phyloP scores from a whole-genome alignment of 2,329 filamentous ascomycete genomes.

The Escovopsis weberi region DNA sequence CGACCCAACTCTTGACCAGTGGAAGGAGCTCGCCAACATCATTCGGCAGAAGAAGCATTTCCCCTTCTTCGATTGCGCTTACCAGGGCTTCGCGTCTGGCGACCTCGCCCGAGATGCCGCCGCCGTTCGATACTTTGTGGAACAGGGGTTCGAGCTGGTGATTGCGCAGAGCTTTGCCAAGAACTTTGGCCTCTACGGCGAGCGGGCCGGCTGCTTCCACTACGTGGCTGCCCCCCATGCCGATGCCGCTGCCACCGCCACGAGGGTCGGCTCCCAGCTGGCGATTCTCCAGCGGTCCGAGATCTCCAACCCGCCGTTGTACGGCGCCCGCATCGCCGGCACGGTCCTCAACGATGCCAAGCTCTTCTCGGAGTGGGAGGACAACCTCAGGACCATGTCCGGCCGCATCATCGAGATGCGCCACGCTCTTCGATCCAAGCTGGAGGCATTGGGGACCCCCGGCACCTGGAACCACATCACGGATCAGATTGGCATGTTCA shows the following conservation, averaged over 20 bases:
- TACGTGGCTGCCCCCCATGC: conserved; percentile 61
- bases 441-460: conserved; percentile 75
- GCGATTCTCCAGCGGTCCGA: conserved; percentile 91
- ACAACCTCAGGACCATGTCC: conserved; percentile 83
- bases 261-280: conserved; percentile 70
- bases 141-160: conserved; percentile 78
- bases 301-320: conserved; percentile 92
- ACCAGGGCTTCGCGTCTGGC: conserved; percentile 94
- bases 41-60: conserved; percentile 73
- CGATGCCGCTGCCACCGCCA: conserved; percentile 46
- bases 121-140: conserved; percentile 88
- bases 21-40: conserved; percentile 72
- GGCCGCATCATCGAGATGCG: conserved; percentile 93
- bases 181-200: conserved; percentile 94
- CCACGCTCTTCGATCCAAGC: conserved; percentile 56
- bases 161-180: conserved; percentile 93
- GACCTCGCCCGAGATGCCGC: conserved; percentile 73
- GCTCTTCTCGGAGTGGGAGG: conserved; percentile 85
- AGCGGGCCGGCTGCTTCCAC: conserved; percentile 94
- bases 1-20: conserved; percentile 86
- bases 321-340: conserved; percentile 80
- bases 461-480: conserved; percentile 96
- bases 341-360: conserved; percentile 67
- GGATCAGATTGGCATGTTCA: conserved; percentile 99
- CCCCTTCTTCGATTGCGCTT: conserved; percentile 96